Evolutionary conservation across 768 basidiomycete genomes (phyloP), one percentile per base, ranked within the genome.

Genomic region (Pilatotrama ljubarskyi): DNA sequence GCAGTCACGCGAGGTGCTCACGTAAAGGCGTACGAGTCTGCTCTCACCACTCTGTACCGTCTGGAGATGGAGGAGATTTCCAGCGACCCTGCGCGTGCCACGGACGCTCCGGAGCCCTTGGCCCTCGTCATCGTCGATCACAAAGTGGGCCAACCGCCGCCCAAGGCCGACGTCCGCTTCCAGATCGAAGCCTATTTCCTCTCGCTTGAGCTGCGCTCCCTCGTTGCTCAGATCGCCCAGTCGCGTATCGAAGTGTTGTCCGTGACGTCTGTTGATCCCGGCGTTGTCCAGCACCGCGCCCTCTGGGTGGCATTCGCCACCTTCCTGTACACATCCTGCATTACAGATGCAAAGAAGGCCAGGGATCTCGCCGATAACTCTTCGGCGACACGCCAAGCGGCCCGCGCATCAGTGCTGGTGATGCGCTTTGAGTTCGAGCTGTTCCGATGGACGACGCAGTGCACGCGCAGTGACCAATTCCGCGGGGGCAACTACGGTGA

Each of bases 111-210:
- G 0, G 71, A 74, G 25, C 65, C 68, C 1, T 18, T 61, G 7
- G 74, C 73, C 0, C 58, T 77, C 47, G 41, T 37, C 2, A 63
- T 62, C 9, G 74, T 76, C 15, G 69, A 65, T 43, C 56, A 40
- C 49, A 66, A 72, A 47, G 68, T 76, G 2, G 76, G 75, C 1
- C 70, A 72, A 36, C 71, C 74, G 0, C 72, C 68, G 0, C 76
- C 75, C n/a, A 71, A 68, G 32, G 74, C 75, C 5, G 73, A 75
- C 46, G 66, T 67, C 0, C 71, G 73, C 8, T 74, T 72, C 65
- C 66, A 66, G 32, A 66, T 75, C 35, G 75, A 76, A 41, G 77
- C 71, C 0, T 68, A 73, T 58, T 67, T 73, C 60, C 58, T 72
- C 13, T 71, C 72, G 10, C 69, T 79, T 42, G 70, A 75, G 18